phyloP scores from a whole-genome alignment of 2,329 filamentous ascomycete genomes.

The Colletotrichum tropicicola region DNA sequence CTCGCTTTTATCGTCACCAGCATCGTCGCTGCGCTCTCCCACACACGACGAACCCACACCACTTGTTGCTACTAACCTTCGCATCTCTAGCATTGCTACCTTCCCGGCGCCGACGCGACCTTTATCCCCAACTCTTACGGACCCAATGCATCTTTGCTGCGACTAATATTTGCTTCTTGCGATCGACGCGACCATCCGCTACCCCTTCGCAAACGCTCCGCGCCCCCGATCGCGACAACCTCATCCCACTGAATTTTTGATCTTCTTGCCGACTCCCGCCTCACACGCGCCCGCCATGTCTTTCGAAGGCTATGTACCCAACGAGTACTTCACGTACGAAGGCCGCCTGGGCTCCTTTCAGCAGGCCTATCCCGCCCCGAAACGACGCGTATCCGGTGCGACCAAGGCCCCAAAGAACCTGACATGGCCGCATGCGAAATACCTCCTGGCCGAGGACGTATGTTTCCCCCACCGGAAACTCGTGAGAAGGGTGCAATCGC shows the following conservation, averaged over 20 bases:
- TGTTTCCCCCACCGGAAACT: conserved; percentile 29
- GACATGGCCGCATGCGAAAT: conserved; percentile 80
- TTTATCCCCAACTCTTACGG: neutral
- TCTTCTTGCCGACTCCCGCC: neutral
- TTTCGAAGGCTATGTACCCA: conserved; percentile 30
- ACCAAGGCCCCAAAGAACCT: conserved; percentile 65
- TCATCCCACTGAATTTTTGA: neutral
- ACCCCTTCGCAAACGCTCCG: conserved; percentile 1
- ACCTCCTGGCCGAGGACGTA: conserved; percentile 70
- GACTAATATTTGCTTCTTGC: conserved; percentile 23
- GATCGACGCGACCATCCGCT: conserved; percentile 22
- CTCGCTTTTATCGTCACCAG: conserved; percentile 8
- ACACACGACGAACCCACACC: neutral
- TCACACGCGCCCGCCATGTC: conserved; percentile 2
- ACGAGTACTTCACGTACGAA: conserved; percentile 71
- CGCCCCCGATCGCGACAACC: conserved; percentile 2
- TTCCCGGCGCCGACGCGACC: neutral
- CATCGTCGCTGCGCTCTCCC: neutral
- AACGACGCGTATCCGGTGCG: conserved; percentile 75
- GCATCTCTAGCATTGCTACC: conserved; percentile 12
- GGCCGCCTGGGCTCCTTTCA: conserved; percentile 86
- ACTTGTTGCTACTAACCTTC: neutral
- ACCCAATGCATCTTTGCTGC: conserved; percentile 25
- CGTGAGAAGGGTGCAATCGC: conserved; percentile 23
- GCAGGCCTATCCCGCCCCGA: conserved; percentile 66